Evolutionary conservation across 2,329 filamentous ascomycete genomes (phyloP).

Genomic region (Diaporthe vexans): DNA sequence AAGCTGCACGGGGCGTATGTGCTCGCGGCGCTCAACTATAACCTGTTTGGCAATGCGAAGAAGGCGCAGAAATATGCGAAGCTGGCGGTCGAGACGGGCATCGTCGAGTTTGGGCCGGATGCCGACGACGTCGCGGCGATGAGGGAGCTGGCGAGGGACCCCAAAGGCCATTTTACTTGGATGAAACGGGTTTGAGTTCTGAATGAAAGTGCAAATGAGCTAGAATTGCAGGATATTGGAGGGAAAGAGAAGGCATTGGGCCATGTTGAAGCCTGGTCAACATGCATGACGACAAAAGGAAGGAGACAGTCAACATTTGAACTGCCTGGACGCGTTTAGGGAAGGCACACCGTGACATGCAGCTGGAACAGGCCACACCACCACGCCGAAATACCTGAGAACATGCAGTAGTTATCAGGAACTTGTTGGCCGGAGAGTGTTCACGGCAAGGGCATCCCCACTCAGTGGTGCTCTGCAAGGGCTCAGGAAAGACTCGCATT

Average conservation of each 20-base stretch:
- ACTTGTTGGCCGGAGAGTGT: background rate
- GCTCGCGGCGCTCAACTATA: slow-evolving; percentile 53
- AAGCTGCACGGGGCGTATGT: slow-evolving; percentile 54
- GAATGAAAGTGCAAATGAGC: background rate
- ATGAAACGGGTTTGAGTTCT: slow-evolving; percentile 17
- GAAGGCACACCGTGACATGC: background rate
- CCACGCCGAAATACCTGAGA: no score
- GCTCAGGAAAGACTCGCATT: background rate
- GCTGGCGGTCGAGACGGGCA: slow-evolving; percentile 48
- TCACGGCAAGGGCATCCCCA: background rate
- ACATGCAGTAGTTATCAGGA: background rate
- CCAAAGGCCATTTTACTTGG: slow-evolving; percentile 45
- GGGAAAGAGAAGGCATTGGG: background rate
- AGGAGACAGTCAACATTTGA: background rate
- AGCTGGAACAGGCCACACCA: no score
- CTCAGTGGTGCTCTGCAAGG: background rate
- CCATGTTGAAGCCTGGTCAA: background rate
- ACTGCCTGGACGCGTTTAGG: background rate
- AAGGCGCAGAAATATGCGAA: slow-evolving; percentile 48
- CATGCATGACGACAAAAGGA: background rate
- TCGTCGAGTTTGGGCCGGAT: slow-evolving; percentile 52
- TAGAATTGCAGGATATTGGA: background rate
- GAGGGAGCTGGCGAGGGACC: slow-evolving; percentile 48
- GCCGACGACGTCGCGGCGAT: slow-evolving; percentile 49
- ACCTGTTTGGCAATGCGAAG: slow-evolving; percentile 47